Evolutionary conservation across 345 rosid species (phyloP).

Genomic region (Conringia planisiliqua): DNA sequence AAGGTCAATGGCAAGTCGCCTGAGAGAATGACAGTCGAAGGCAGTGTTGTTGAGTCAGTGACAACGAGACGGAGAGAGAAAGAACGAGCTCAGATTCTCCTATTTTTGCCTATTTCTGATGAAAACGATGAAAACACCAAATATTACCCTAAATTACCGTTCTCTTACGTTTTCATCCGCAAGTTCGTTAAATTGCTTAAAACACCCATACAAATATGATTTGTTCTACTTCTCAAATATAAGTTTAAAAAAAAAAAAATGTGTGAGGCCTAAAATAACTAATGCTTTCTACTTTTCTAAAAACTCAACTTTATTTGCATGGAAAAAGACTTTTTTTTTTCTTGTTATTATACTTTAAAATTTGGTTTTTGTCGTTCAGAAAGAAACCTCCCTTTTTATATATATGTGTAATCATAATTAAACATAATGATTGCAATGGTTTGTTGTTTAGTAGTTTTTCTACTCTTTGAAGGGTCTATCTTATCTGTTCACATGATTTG

Average conservation of each 20-base stretch:
- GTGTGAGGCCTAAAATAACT: not conserved
- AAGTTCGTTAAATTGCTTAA: not conserved
- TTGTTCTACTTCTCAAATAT: not conserved
- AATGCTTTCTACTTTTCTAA: not conserved
- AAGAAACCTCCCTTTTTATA: no score
- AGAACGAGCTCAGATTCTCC: constrained; percentile 3
- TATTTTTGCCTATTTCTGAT: constrained; percentile 15
- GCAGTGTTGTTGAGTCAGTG: constrained; percentile 2
- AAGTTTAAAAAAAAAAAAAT: no score
- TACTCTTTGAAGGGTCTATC: not conserved
- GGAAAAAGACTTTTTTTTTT: not conserved
- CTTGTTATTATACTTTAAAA: not conserved
- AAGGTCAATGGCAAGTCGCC: constrained; percentile 28
- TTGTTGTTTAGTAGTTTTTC: not conserved
- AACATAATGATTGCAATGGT: constrained; percentile 7
- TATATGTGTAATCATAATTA: not conserved
- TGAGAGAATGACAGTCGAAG: constrained; percentile 29
- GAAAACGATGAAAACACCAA: not conserved
- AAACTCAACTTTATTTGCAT: not conserved
- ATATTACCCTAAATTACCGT: not conserved
- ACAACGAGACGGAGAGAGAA: constrained; percentile 24
- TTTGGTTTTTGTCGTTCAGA: not conserved
- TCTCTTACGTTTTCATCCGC: constrained; percentile 12
- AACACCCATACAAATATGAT: not conserved
- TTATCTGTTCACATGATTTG: constrained; percentile 6